A percentile compares a stretch with the other conserved stretches of the same genome.
Evolutionary conservation across 225 moss, liverwort and hornwort genomes (phyloP).

Genomic region (Pseudoscleropodium purum): DNA sequence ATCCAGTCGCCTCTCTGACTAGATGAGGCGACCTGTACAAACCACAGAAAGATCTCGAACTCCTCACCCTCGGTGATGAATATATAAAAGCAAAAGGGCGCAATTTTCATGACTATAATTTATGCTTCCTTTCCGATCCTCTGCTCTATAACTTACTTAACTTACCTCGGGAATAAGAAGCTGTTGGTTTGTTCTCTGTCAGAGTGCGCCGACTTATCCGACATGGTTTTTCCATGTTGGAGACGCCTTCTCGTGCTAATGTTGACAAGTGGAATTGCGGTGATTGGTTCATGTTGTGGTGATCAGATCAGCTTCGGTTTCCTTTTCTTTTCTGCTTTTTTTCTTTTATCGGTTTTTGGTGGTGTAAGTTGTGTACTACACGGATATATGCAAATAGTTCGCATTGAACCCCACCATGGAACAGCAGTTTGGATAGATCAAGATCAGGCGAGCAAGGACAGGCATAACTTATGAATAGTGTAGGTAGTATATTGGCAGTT

Average conservation of each 20-base stretch:
- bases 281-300: not conserved
- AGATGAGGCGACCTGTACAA: conserved; percentile 31
- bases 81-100: not conserved
- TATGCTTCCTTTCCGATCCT: not conserved
- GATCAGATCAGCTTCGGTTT: not conserved
- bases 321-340: not conserved
- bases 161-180: not conserved
- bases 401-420: not conserved
- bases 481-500: not conserved
- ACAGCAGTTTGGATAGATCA: not conserved
- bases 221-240: not conserved
- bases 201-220: conserved; percentile 3
- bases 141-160: not conserved
- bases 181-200: not conserved
- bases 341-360: too few species aligned
- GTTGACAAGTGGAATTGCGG: not conserved
- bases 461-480: not conserved
- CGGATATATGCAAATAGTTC: not conserved
- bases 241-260: not conserved
- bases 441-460: not conserved
- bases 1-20: conserved; percentile 22
- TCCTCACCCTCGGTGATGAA: not conserved
- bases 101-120: not conserved
- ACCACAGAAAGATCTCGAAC: not conserved
- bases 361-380: not conserved